Conservation (phyloP, 169 alveolate species). For the Eimeria acervulina region DNA sequence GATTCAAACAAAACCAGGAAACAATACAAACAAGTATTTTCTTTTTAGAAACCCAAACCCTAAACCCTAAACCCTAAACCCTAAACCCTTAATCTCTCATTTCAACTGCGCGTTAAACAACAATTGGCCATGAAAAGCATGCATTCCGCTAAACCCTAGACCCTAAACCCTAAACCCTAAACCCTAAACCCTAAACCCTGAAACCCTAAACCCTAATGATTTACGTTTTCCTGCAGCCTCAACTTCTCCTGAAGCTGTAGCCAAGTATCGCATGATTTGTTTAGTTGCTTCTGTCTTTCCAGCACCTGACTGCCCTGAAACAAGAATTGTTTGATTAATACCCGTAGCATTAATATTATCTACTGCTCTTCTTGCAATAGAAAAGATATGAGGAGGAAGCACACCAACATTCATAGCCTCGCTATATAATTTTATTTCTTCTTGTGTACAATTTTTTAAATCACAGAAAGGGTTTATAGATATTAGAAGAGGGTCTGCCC, state of each 20-base stretch:
- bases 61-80: too few species aligned
- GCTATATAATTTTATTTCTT: conserved; percentile 86
- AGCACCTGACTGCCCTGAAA: conserved; percentile 99
- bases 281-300: conserved; percentile 99
- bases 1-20: background rate
- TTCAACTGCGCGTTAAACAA: too few species aligned
- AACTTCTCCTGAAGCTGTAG: conserved; percentile 22
- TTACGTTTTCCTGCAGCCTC: conserved; percentile 17
- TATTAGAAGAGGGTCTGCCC: conserved; percentile 94
- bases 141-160: too few species aligned
- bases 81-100: too few species aligned
- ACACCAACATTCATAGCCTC: conserved; percentile 87
- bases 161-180: too few species aligned
- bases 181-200: too few species aligned
- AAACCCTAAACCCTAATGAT: too few species aligned
- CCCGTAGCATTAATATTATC: conserved; percentile 82
- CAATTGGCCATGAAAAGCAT: too few species aligned
- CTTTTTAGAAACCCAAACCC: too few species aligned
- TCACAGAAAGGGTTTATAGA: conserved; percentile 94
- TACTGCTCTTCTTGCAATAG: conserved; percentile 88
- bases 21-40: background rate
- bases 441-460: conserved; percentile 91
- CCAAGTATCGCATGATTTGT: conserved; percentile 81
- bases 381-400: conserved; percentile 92
- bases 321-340: conserved; percentile 95